phyloP scores from a whole-genome alignment of 805 yeast genomes.

The Ogataea ramenticola region DNA sequence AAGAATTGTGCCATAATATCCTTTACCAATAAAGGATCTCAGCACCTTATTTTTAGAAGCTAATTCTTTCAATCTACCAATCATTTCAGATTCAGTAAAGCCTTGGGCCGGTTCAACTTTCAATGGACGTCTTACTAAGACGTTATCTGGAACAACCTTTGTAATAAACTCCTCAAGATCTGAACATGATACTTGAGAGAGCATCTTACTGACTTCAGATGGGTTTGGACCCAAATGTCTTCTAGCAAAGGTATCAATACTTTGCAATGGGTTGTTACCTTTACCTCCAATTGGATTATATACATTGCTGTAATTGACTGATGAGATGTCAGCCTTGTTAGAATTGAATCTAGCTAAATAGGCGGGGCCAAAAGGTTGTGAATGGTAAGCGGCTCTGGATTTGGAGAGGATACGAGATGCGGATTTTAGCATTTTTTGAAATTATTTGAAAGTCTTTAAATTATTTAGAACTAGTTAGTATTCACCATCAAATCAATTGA shows the following conservation, averaged over 20 bases:
- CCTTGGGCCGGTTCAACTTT: constrained; percentile 65
- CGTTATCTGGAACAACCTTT: constrained; percentile 69
- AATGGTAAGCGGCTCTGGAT: neutral
- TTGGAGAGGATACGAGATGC: neutral
- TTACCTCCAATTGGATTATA: constrained; percentile 32
- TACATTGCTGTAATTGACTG: constrained; percentile 40
- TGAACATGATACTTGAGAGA: constrained; percentile 51
- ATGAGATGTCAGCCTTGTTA: constrained; percentile 44
- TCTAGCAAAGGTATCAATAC: constrained; percentile 75
- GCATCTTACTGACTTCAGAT: constrained; percentile 56
- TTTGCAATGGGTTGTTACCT: constrained; percentile 4
- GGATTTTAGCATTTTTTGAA: constrained; percentile 6
- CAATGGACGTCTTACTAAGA: constrained; percentile 63
- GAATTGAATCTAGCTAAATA: constrained; percentile 8
- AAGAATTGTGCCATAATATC: constrained; percentile 82
- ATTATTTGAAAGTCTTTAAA: too few relatives aligned
- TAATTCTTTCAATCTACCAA: constrained; percentile 55
- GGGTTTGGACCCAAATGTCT: constrained; percentile 87
- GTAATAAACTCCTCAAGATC: constrained; percentile 66
- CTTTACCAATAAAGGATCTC: constrained; percentile 83
- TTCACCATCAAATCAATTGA: too few relatives aligned
- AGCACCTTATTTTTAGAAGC: constrained; percentile 71
- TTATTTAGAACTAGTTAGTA: neutral
- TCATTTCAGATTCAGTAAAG: constrained; percentile 74
- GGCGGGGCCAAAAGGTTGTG: neutral